These are phyloP conservation scores for Obba rivulosa DNA, from an alignment of 768 basidiomycete species.

Conservation along the genomic window DNA sequence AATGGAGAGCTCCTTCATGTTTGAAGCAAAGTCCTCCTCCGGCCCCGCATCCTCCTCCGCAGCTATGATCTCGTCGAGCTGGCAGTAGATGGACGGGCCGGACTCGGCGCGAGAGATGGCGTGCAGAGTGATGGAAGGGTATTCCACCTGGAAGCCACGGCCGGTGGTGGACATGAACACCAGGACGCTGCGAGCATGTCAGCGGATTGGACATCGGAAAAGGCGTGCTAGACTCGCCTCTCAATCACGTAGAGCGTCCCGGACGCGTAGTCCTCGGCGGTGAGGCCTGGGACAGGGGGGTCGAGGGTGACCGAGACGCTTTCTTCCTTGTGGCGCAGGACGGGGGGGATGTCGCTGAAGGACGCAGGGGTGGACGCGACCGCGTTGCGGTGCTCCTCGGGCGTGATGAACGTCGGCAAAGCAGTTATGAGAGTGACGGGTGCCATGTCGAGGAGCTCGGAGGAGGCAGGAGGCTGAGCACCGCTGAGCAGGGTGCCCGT, in stretches of 20 bases:
- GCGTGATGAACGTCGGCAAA: slow-evolving; percentile 42
- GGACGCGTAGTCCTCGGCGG: slow-evolving; percentile 39
- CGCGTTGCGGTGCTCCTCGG: slow-evolving; percentile 63
- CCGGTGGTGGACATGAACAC: slow-evolving; percentile 70
- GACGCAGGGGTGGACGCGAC: slow-evolving; percentile 79
- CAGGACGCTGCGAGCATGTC: slow-evolving; percentile 46
- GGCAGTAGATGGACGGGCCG: slow-evolving; percentile 83
- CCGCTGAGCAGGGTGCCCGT: background rate
- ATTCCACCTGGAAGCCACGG: slow-evolving; percentile 77
- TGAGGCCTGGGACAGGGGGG: slow-evolving; percentile 60
- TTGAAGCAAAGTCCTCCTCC: slow-evolving; percentile 28
- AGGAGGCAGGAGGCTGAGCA: background rate
- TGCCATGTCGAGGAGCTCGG: slow-evolving; percentile 9
- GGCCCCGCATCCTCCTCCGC: slow-evolving; percentile 17
- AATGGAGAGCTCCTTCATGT: slow-evolving; percentile 80
- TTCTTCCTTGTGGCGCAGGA: slow-evolving; percentile 70
- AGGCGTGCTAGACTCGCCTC: slow-evolving; percentile 44
- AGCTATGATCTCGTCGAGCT: slow-evolving; percentile 51
- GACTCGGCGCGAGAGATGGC: slow-evolving; percentile 74
- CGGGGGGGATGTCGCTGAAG: slow-evolving; percentile 80
- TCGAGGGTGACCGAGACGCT: slow-evolving; percentile 66
- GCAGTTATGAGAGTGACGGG: slow-evolving; percentile 29
- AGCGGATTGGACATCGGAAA: background rate
- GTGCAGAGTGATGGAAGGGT: slow-evolving; percentile 89
- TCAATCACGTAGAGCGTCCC: slow-evolving; percentile 85